Conservation (phyloP, 1,284 basidiomycete species). For the Leccinum fallax region DNA sequence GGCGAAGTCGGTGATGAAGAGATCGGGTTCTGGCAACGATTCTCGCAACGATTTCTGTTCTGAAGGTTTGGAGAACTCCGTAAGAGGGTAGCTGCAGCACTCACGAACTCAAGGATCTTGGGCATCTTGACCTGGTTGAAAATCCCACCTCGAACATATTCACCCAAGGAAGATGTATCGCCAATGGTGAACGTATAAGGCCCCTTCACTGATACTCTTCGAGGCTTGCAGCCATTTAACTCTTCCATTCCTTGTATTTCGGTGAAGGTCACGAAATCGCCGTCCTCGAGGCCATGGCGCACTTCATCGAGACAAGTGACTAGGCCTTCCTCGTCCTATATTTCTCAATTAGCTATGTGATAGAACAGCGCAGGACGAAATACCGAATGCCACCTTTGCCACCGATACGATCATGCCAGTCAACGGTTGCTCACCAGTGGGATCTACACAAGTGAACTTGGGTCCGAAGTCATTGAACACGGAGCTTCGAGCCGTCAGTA, state of each 20-base stretch:
- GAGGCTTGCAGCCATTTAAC: conserved; percentile 88
- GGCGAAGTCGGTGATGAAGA: conserved; percentile 96
- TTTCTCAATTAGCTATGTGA: conserved; percentile 9
- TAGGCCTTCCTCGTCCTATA: conserved; percentile 81
- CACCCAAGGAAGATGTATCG: conserved; percentile 77
- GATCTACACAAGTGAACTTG: conserved; percentile 93
- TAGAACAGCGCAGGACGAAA: neutral
- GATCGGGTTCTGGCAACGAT: conserved; percentile 82
- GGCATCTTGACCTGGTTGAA: conserved; percentile 99
- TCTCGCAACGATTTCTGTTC: conserved; percentile 90
- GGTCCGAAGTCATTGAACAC: conserved; percentile 97
- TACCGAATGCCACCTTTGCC: conserved; percentile 58
- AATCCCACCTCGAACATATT: conserved; percentile 89
- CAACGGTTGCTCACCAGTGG: conserved; percentile 93
- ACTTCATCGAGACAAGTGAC: conserved; percentile 98
- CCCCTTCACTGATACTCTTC: conserved; percentile 92
- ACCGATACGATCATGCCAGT: conserved; percentile 96
- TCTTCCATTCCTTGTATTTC: conserved; percentile 97
- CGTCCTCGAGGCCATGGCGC: conserved; percentile 96
- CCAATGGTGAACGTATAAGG: conserved; percentile 97
- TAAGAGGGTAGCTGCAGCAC: conserved; percentile 33
- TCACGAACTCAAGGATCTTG: conserved; percentile 89
- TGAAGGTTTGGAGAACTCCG: conserved; percentile 5
- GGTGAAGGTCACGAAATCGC: conserved; percentile 97
- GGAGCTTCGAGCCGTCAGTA: conserved; percentile 53